Evolutionary conservation across 1,284 basidiomycete genomes (phyloP), one percentile per base, ranked within the genome.

Genomic region (Naganishia liquefaciens): DNA sequence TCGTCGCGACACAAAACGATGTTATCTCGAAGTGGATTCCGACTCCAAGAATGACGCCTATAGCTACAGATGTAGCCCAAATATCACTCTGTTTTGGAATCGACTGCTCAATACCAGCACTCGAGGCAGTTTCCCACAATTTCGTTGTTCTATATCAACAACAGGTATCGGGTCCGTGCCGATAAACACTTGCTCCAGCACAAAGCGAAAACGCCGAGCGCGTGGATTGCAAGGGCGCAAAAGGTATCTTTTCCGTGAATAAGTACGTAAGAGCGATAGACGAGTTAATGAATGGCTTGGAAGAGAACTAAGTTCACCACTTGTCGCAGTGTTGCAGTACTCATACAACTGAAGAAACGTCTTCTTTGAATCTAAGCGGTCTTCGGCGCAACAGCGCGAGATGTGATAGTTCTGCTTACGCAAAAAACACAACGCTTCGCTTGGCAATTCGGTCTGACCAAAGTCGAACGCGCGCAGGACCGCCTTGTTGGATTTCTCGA

Each of bases 231-330:
- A 81, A 84, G 46, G 87, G 87, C 67, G 86, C 90, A 69, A 88
- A 89, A 54, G 81, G 81, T 1, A 87, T 87, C 17, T 89, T 88
- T 2, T 91, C 92, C 1, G 88, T 92, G 25, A 82, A 82, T 68
- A 88, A 93, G 86, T 90, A 89, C 83, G 80, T 94, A 15, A 88
- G 91, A 69, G 90, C 91, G 13, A 80, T 94, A 68, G 92, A 94
- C 77, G 76, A 90, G 61, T 81, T 93, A 63, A 83, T 89, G 75
- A 82, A 87, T 61, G 81, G 85, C 64, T 86, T 94, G 79, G 84
- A 85, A 75, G 77, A 49, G 17, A 51, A 65, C 50, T 71, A 62
- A 52, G 62, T 65, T 3, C 10, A 28, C 2, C 10, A 19, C 43
- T 21, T 44, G 5, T 44, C 43, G 15, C 21, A 21, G 43, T 21